phyloP scores from a whole-genome alignment of 2,329 filamentous ascomycete species.

The Pezicula rhizophila region DNA sequence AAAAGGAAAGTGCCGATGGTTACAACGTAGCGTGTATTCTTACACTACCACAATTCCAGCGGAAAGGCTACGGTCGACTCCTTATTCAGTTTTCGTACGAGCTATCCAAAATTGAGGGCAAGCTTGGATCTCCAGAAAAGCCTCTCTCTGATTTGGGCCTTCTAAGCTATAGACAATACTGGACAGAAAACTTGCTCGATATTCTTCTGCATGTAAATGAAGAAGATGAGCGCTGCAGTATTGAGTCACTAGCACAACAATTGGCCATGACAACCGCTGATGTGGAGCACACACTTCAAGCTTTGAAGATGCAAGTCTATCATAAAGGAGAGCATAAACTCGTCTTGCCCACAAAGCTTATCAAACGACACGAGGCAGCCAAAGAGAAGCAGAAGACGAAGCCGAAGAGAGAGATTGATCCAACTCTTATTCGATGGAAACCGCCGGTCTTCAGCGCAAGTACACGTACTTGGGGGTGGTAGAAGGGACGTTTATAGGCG shows the following conservation, averaged over 20 bases:
- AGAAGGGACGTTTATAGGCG: slow-evolving; percentile 9
- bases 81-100: slow-evolving; percentile 98
- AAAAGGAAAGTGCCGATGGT: slow-evolving; percentile 92
- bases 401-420: slow-evolving; percentile 69
- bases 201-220: slow-evolving; percentile 70
- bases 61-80: slow-evolving; percentile 86
- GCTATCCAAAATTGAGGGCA: slow-evolving; percentile 88
- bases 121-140: slow-evolving; percentile 93
- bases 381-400: slow-evolving; percentile 77
- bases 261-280: slow-evolving; percentile 97
- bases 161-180: slow-evolving; percentile 92
- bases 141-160: slow-evolving; percentile 90
- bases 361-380: slow-evolving; percentile 58
- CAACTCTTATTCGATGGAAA: slow-evolving; percentile 83
- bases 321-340: slow-evolving; percentile 96
- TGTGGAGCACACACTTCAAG: slow-evolving; percentile 89
- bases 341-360: slow-evolving; percentile 77
- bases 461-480: slow-evolving; percentile 94
- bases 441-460: slow-evolving; percentile 90
- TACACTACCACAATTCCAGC: slow-evolving; percentile 91
- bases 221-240: slow-evolving; percentile 66
- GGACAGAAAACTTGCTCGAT: slow-evolving; percentile 92
- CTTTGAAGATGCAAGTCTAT: slow-evolving; percentile 90
- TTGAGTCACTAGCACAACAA: slow-evolving; percentile 72
- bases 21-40: slow-evolving; percentile 99